Evolutionary conservation across 2,329 filamentous ascomycete species (phyloP), one percentile per base, ranked within the genome.

Genomic region (Penicillium sp.): DNA sequence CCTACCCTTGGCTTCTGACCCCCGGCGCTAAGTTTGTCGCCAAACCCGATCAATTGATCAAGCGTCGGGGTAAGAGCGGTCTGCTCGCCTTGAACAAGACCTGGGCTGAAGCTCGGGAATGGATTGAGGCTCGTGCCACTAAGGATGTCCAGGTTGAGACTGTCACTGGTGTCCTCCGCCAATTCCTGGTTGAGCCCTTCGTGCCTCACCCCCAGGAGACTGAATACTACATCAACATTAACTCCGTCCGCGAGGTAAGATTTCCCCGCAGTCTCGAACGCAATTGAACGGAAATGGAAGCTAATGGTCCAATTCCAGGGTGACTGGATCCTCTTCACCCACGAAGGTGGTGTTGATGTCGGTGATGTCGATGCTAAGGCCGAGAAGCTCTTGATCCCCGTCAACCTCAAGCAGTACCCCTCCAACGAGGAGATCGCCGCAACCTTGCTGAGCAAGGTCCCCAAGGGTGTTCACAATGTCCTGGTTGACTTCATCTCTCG

Each of bases 201-300:
- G 92, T 97, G 60, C 94, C 93, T 70, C 94, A 99, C 79, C 89
- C 92, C 63, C 85, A 91, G 69, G 88, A 91, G 76, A 97, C 93
- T 63, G 94, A 99, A 80, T 97, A 97, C 83, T 99, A 99, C 81
- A 96, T 99, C 83, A 97, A 97, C 87, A 99, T 99, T 83, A 94
- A 97, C 86, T 97, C 94, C 61, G 92, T 96, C 72, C 90, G 94
- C 83, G 94, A 97, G 87, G 94, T 97, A 87, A 86, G 91, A 86
- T 54, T 51, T 35, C 34, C 32, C 31, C 25, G 12, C 46, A 52
- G 29, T 16, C 32, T 44, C 4, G 3, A 13, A 12, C 10, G 4
- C 35, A 38, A 47, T 31, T 23, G 39, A 13, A 41, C 3, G n/a
- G 31, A n/a, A 40, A 4, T 9, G 15, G 6, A 9, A 37, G 34